These are phyloP conservation scores for Saksenaea oblongispora DNA, from an alignment of 371 early-diverging fungal species.

Conservation along the genomic window DNA sequence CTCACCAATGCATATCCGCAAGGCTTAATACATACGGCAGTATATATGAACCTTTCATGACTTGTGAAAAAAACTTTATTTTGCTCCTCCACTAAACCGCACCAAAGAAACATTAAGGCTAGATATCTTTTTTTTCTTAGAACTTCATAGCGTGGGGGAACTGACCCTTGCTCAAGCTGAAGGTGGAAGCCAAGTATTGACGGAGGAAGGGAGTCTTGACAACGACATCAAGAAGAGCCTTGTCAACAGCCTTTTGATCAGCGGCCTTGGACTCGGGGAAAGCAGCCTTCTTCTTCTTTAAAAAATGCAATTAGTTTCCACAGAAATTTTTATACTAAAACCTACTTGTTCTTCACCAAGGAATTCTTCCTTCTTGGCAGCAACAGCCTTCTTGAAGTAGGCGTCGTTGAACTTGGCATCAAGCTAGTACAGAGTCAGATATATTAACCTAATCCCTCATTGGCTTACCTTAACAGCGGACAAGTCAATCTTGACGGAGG, in stretches of 20 bases:
- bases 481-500: constrained; percentile 95
- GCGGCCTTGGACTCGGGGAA: constrained; percentile 72
- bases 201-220: constrained; percentile 84
- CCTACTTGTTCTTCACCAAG: constrained; percentile 73
- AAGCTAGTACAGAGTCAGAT: constrained; percentile 29
- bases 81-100: neutral
- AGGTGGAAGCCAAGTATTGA: constrained; percentile 84
- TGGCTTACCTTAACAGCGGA: constrained; percentile 65
- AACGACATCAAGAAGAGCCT: constrained; percentile 75
- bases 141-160: constrained; percentile 93
- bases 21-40: neutral
- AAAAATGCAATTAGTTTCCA: neutral
- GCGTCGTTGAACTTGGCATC: constrained; percentile 89
- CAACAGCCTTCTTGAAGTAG: constrained; percentile 84
- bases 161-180: constrained; percentile 93
- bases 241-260: constrained; percentile 90
- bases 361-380: constrained; percentile 84
- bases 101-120: neutral
- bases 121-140: constrained; percentile 51
- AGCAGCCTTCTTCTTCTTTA: constrained; percentile 59
- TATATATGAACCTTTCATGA: neutral
- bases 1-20: neutral
- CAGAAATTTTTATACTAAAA: neutral
- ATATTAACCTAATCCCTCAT: neutral
- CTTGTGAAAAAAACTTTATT: neutral